These are phyloP conservation scores for Syzygium grande DNA, from an alignment of 345 rosid genomes.

Conservation along the genomic window DNA sequence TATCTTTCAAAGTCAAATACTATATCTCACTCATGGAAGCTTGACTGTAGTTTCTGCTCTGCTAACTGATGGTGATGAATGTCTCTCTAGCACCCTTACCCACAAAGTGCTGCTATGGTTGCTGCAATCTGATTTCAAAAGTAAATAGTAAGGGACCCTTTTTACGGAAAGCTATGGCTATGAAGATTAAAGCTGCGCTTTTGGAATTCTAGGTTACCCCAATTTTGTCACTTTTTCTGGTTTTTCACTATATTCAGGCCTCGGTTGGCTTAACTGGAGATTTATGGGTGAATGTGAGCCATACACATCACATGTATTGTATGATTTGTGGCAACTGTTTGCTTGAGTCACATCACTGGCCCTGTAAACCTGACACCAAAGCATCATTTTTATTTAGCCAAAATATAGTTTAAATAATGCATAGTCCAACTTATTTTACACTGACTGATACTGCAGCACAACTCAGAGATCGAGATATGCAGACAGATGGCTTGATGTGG, in stretches of 20 bases:
- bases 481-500: background rate
- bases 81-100: background rate
- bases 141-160: background rate
- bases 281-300: background rate
- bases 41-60: background rate
- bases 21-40: background rate
- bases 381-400: background rate
- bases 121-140: background rate
- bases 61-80: background rate
- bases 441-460: background rate
- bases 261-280: slow-evolving; percentile 1
- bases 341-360: background rate
- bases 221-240: background rate
- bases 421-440: background rate
- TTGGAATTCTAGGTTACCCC: background rate
- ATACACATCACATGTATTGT: background rate
- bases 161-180: background rate
- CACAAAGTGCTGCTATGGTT: background rate
- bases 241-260: background rate
- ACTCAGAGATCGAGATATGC: background rate
- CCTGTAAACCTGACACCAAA: background rate
- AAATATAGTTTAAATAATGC: background rate
- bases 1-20: background rate
- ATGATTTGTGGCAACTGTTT: background rate
- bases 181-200: background rate